Evolutionary conservation across 257 asterid species (phyloP).

Genomic region (Lantana camara): DNA sequence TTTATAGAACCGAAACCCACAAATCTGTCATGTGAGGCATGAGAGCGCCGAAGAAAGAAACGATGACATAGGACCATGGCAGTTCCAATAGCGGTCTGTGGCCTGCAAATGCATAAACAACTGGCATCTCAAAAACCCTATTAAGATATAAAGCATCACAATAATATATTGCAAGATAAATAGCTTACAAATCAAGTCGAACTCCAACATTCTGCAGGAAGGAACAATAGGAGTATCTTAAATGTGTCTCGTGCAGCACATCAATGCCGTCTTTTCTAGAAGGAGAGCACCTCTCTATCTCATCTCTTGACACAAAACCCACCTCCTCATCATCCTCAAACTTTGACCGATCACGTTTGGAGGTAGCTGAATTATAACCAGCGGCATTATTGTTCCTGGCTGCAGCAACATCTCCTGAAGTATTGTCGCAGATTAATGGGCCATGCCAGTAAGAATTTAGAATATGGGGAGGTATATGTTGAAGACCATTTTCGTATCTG

Average conservation of each 20-base stretch:
- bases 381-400: slow-evolving; percentile 30
- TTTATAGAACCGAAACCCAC: slow-evolving; percentile 53
- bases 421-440: slow-evolving; percentile 23
- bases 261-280: slow-evolving; percentile 86
- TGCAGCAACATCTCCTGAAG: slow-evolving; percentile 31
- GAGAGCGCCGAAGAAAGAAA: slow-evolving; percentile 73
- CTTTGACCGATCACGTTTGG: slow-evolving; percentile 55
- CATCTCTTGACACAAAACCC: slow-evolving; percentile 64
- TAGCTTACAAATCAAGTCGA: slow-evolving; percentile 68
- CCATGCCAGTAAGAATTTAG: slow-evolving; percentile 25
- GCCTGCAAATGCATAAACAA: slow-evolving; percentile 45
- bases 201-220: slow-evolving; percentile 75
- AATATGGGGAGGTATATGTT: slow-evolving; percentile 20
- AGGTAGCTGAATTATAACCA: slow-evolving; percentile 30
- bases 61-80: slow-evolving; percentile 90
- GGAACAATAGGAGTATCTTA: slow-evolving; percentile 76
- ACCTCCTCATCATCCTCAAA: slow-evolving; percentile 61
- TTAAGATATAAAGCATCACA: too few species aligned
- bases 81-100: slow-evolving; percentile 76
- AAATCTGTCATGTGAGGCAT: slow-evolving; percentile 82
- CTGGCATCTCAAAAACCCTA: slow-evolving; percentile 1
- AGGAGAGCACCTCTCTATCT: slow-evolving; percentile 77
- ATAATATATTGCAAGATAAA: slow-evolving; percentile 12
- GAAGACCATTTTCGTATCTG: slow-evolving; percentile 10
- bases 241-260: slow-evolving; percentile 57